Evolutionary conservation across 2,329 filamentous ascomycete species (phyloP).

Genomic region (Colletotrichum sp.): DNA sequence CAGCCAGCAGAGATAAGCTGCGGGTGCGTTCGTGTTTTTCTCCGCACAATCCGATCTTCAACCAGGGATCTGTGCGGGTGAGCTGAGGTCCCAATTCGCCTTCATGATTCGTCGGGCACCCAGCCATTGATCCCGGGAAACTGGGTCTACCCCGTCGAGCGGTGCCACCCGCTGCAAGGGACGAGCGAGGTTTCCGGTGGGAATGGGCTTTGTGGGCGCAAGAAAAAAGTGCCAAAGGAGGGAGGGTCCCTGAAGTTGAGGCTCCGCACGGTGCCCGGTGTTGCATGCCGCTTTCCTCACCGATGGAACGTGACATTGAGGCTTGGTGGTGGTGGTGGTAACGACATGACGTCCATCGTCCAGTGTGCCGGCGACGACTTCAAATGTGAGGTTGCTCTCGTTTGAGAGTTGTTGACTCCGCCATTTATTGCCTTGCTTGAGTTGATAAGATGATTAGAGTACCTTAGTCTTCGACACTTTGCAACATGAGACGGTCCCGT

Average conservation of each 20-base stretch:
- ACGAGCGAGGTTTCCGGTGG: not conserved
- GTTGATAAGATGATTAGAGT: not conserved
- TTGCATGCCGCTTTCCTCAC: not conserved
- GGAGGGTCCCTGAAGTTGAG: not conserved
- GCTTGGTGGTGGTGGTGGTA: not conserved
- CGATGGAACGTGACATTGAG: conserved; percentile 18
- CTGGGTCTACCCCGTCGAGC: conserved; percentile 9
- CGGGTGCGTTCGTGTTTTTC: not conserved
- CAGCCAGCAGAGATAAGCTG: not conserved
- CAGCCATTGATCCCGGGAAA: not conserved
- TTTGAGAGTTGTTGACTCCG: not conserved
- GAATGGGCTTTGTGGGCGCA: too few relatives aligned
- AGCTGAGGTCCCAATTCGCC: not conserved
- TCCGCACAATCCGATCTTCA: conserved; percentile 4
- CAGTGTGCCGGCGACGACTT: not conserved
- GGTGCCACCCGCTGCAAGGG: not conserved
- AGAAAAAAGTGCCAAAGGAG: not conserved
- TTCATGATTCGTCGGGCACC: not conserved
- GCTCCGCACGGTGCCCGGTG: conserved; percentile 4
- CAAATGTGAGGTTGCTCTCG: not conserved
- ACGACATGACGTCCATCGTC: not conserved
- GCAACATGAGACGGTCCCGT: not conserved
- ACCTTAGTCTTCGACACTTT: not conserved
- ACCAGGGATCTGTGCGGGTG: not conserved
- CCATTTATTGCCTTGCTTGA: not conserved